Percentiles rank a stretch among this genome's conserved stretches.
Evolutionary conservation across 106 monocot genomes (phyloP).

Genomic region (Allium fistulosum): DNA sequence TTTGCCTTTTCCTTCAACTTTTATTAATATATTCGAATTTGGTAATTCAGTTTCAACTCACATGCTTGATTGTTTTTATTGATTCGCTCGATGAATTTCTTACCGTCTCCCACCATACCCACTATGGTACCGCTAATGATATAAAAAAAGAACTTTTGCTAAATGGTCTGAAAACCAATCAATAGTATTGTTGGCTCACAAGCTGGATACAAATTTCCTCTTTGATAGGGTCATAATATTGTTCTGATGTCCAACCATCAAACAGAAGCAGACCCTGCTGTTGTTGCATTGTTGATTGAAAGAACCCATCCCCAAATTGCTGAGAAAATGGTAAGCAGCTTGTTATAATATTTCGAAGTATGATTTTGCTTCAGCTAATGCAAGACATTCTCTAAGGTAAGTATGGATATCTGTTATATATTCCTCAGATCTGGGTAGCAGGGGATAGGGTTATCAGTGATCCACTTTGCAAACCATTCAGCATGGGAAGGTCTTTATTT

Average conservation of each 20-base stretch:
- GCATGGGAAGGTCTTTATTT: conserved; percentile 64
- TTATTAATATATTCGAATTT: too few species aligned
- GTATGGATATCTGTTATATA: conserved; percentile 9
- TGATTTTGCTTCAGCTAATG: conserved; percentile 5
- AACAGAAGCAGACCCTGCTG: conserved; percentile 86
- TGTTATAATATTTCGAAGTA: background rate
- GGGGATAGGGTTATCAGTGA: conserved; percentile 72
- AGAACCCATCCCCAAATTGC: conserved; percentile 49
- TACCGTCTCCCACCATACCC: too few species aligned
- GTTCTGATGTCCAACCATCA: conserved; percentile 86
- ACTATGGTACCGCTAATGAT: too few species aligned
- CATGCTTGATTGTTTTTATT: too few species aligned
- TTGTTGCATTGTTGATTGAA: conserved; percentile 80
- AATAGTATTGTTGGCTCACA: too few species aligned
- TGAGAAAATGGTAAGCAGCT: conserved; percentile 54
- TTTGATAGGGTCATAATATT: conserved; percentile 82
- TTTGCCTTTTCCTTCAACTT: too few species aligned
- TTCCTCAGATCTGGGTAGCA: conserved; percentile 48
- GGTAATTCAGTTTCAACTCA: too few species aligned
- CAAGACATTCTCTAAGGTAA: conserved; percentile 6
- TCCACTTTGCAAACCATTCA: conserved; percentile 80
- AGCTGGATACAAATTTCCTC: background rate
- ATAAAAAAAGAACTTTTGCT: background rate
- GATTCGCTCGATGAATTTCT: too few species aligned
- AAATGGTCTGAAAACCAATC: background rate